Evolutionary conservation across 176 grass and related monocot genomes (phyloP).

Genomic region (Hyparrhenia diplandra): DNA sequence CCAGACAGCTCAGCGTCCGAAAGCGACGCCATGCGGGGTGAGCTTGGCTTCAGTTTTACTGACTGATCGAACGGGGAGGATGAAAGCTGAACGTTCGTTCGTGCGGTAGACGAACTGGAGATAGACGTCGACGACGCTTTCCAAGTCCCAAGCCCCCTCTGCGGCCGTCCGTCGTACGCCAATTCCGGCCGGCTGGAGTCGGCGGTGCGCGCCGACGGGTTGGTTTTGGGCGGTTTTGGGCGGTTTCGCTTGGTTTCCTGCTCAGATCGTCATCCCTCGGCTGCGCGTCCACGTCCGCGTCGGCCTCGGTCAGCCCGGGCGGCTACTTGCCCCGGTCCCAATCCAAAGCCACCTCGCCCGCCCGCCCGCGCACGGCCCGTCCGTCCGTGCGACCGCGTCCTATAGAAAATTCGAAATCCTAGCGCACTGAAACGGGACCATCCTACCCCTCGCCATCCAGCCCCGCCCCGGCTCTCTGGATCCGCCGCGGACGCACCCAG

Average conservation of each 20-base stretch:
- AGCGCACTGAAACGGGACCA: not conserved
- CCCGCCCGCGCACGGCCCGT: not conserved
- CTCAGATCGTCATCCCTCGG: not conserved
- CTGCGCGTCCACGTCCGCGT: too few species aligned
- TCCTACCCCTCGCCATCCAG: not conserved
- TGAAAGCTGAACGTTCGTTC: not conserved
- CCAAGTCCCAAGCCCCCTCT: not conserved
- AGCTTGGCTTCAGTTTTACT: not conserved
- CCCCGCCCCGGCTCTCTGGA: not conserved
- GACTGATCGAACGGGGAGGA: not conserved
- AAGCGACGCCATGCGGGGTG: not conserved
- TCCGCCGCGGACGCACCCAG: not conserved
- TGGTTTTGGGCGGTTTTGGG: not conserved
- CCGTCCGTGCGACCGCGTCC: not conserved
- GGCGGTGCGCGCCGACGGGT: not conserved
- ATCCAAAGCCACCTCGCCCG: not conserved
- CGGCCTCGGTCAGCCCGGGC: slow-evolving; percentile 42
- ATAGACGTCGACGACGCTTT: not conserved
- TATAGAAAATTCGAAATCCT: not conserved
- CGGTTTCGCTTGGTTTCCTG: not conserved
- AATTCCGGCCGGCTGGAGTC: not conserved
- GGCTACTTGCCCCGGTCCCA: slow-evolving; percentile 26
- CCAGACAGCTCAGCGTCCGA: slow-evolving; percentile 39
- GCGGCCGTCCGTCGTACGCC: not conserved
- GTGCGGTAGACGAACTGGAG: not conserved